These are phyloP conservation scores for Hypoxylon sp. DNA, from an alignment of 2,329 filamentous ascomycete species.

Conservation along the genomic window DNA sequence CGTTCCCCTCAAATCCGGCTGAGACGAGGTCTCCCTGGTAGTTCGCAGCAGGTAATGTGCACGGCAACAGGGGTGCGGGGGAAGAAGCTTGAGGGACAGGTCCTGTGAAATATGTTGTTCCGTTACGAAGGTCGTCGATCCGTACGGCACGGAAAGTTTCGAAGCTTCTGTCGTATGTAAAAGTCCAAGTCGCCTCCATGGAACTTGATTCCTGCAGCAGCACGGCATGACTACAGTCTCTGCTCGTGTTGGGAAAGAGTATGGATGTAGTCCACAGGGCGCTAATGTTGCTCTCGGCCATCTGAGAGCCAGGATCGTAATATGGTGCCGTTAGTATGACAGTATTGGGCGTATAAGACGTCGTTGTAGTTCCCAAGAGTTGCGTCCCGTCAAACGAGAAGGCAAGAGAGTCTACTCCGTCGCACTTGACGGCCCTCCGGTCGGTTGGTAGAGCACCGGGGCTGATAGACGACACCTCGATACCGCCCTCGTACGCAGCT, in stretches of 20 bases:
- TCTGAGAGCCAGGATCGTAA: constrained; percentile 73
- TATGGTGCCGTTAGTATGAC: constrained; percentile 83
- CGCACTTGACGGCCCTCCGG: constrained; percentile 79
- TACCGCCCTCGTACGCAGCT: constrained; percentile 85
- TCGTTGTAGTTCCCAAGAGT: constrained; percentile 76
- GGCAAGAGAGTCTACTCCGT: constrained; percentile 74
- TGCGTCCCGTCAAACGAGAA: constrained; percentile 83
- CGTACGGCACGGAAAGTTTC: constrained; percentile 81
- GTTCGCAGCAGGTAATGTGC: constrained; percentile 74
- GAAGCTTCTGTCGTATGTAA: constrained; percentile 79
- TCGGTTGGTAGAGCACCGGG: constrained; percentile 70
- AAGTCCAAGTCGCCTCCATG: constrained; percentile 76
- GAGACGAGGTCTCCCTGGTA: constrained; percentile 75
- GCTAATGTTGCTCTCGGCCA: constrained; percentile 69
- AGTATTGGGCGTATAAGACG: constrained; percentile 70
- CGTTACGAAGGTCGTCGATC: constrained; percentile 76
- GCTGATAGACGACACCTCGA: constrained; percentile 82
- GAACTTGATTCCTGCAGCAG: constrained; percentile 68
- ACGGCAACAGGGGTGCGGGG: constrained; percentile 69
- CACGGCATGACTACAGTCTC: constrained; percentile 79
- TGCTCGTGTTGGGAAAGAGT: constrained; percentile 81
- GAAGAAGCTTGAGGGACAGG: constrained; percentile 63
- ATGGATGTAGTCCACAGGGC: constrained; percentile 87
- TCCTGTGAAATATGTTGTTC: constrained; percentile 81
- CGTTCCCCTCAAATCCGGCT: constrained; percentile 74